These are phyloP conservation scores for Populus hybrid DNA, from an alignment of 441 rosid species.

Conservation along the genomic window DNA sequence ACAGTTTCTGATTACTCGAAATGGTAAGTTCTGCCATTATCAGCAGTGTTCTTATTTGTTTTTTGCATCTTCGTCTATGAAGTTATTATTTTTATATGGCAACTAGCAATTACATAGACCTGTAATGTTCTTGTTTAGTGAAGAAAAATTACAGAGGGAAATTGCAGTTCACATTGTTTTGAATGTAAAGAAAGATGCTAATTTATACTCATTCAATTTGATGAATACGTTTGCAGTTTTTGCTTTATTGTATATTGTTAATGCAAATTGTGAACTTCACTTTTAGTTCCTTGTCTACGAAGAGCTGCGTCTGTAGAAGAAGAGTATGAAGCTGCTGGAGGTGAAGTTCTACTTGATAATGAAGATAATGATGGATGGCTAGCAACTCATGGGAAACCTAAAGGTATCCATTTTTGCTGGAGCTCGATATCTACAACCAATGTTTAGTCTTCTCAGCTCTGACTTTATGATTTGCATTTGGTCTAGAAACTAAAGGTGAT, in stretches of 20 bases:
- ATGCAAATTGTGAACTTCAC: background rate
- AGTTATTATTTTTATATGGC: background rate
- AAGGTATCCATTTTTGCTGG: constrained; percentile 40
- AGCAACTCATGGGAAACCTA: constrained; percentile 96
- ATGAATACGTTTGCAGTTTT: background rate
- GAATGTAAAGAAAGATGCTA: background rate
- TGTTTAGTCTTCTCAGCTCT: constrained; percentile 4
- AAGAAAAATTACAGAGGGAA: background rate
- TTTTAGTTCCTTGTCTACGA: constrained; percentile 83
- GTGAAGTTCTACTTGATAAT: constrained; percentile 87
- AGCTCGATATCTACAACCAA: constrained; percentile 1
- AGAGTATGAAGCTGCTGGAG: constrained; percentile 96
- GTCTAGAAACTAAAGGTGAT: constrained; percentile 51
- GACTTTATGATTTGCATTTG: constrained; percentile 4
- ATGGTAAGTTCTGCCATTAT: constrained; percentile 44
- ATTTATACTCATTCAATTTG: background rate
- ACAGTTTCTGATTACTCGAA: constrained; percentile 92
- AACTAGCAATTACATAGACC: background rate
- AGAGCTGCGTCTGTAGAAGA: constrained; percentile 93
- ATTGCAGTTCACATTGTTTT: background rate
- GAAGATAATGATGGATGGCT: constrained; percentile 98
- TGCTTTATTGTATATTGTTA: background rate
- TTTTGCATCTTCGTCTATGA: background rate
- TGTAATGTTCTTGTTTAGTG: background rate
- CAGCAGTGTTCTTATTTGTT: background rate